phyloP scores from a whole-genome alignment of 2,329 filamentous ascomycete genomes.

The Aspergillus spinulosporus region DNA sequence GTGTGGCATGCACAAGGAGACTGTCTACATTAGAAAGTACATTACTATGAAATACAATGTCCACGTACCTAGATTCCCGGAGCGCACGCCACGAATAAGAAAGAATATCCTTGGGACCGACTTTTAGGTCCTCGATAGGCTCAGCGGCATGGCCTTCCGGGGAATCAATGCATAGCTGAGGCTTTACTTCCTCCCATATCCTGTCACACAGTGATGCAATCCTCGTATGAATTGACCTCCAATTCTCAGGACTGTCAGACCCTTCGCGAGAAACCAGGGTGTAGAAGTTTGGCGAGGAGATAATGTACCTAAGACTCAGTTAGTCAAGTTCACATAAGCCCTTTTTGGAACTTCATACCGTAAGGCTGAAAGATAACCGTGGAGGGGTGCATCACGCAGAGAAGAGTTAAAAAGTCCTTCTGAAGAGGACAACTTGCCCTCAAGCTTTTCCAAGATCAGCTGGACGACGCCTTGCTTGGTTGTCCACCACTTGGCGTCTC shows the following conservation, averaged over 20 bases:
- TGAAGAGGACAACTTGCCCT: constrained; percentile 63
- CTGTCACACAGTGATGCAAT: constrained; percentile 62
- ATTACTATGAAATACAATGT: constrained; percentile 2
- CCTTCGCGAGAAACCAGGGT: constrained; percentile 30
- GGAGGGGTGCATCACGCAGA: constrained; percentile 65
- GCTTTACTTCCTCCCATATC: constrained; percentile 76
- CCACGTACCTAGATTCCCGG: constrained; percentile 80
- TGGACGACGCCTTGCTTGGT: constrained; percentile 55
- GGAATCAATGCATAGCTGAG: constrained; percentile 86
- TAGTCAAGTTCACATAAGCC: neutral
- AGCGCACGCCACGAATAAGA: constrained; percentile 94
- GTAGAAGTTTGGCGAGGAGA: constrained; percentile 46
- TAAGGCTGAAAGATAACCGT: constrained; percentile 69
- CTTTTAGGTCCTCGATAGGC: constrained; percentile 66
- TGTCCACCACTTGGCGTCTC: constrained; percentile 31
- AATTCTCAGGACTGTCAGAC: constrained; percentile 23
- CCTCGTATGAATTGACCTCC: constrained; percentile 43
- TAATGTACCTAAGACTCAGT: constrained; percentile 46
- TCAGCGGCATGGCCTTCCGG: constrained; percentile 75
- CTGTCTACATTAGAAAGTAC: constrained; percentile 47
- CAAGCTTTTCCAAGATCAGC: constrained; percentile 61
- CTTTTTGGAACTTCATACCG: constrained; percentile 45
- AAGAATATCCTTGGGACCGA: constrained; percentile 79
- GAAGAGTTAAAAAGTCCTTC: constrained; percentile 66
- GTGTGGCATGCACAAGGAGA: constrained; percentile 67